phyloP scores from a whole-genome alignment of 192 early-diverging fungal genomes.

The Cetraspora pellucida region DNA sequence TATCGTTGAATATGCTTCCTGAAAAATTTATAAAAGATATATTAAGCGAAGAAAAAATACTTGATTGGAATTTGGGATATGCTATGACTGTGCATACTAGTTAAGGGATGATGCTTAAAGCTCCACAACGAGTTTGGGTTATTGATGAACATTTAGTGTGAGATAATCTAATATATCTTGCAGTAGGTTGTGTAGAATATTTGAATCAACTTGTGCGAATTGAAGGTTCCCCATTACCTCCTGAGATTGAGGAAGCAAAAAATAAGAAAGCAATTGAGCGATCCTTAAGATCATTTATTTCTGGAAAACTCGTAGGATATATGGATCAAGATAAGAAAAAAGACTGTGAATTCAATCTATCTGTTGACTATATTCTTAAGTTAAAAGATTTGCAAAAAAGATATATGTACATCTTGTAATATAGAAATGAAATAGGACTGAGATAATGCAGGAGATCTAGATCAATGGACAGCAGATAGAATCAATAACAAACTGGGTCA shows the following conservation, averaged over 20 bases:
- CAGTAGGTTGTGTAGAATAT: slow-evolving; percentile 25
- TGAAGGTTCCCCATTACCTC: too few species aligned
- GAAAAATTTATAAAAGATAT: too few species aligned
- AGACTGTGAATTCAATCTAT: not conserved
- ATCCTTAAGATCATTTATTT: not conserved
- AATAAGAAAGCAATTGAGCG: slow-evolving; percentile 1
- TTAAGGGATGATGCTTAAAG: too few species aligned
- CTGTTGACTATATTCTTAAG: slow-evolving; percentile 9
- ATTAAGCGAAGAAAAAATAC: not conserved
- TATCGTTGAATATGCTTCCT: too few species aligned
- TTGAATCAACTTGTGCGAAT: slow-evolving; percentile 2
- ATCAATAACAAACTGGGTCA: slow-evolving; percentile 8
- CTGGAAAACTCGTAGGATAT: slow-evolving; percentile 22
- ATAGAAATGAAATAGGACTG: not conserved
- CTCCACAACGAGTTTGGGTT: too few species aligned
- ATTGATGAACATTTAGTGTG: slow-evolving; percentile 22
- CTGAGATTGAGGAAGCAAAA: slow-evolving; percentile 13
- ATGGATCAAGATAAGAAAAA: slow-evolving; percentile 11
- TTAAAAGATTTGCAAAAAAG: too few species aligned
- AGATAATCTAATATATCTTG: slow-evolving; percentile 26
- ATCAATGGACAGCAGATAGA: slow-evolving; percentile 7
- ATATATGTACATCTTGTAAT: not conserved
- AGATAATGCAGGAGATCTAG: not conserved
- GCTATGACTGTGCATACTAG: slow-evolving; percentile 26
- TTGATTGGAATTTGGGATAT: slow-evolving; percentile 25